Base-by-base conservation (phyloP, 768 basidiomycete species). In the Kwoniella europaea region DNA sequence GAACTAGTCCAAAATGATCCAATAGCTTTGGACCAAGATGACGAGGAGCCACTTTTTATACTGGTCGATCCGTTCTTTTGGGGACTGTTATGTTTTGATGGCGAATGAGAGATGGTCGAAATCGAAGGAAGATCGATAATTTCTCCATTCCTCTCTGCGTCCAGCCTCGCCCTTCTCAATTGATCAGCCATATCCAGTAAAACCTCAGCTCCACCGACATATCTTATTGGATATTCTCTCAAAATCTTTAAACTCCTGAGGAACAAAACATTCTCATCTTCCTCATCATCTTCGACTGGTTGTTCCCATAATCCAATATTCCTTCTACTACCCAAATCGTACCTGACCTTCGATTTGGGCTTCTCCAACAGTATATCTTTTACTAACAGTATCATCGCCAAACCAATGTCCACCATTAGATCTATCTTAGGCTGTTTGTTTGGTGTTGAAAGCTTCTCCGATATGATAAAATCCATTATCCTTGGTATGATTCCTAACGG, bases 381-480 rank as follows among this genome's bases (percentile, higher is more conserved):
- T 29, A 74, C 55, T 41, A 79, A 73, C 12, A 83, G 59, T 0
- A 83, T 52, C 74, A 83, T 77, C 9, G 81, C 77, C 15, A 77
- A 77, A 54, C 74, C 75, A 20, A 82, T 63, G 62, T 82, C 81
- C 20, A 81, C 57, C 1, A 80, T 29, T 18, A 77, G 46, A 42
- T 82, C 81, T n/a, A 75, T 50, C 71, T 80, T 80, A 35, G 76
- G 75, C 4, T 65, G 64, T 16, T 52, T n/a, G 3, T 54, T 61
- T 0, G 68, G 54, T 18, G 71, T 71, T 0, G 71, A 57, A 4
- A 68, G 63, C 0, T 66, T 60, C 42, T 81, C 78, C 2, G 82
- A 70, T 20, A 83, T 63, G 10, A 83, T 50, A 16, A 76, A 74
- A 62, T 83, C 82, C 78, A 77, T 79, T 9, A 82, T 22, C 0